Conservation (phyloP, 2,329 filamentous ascomycete species). For the Rhynchosporium secalis region DNA sequence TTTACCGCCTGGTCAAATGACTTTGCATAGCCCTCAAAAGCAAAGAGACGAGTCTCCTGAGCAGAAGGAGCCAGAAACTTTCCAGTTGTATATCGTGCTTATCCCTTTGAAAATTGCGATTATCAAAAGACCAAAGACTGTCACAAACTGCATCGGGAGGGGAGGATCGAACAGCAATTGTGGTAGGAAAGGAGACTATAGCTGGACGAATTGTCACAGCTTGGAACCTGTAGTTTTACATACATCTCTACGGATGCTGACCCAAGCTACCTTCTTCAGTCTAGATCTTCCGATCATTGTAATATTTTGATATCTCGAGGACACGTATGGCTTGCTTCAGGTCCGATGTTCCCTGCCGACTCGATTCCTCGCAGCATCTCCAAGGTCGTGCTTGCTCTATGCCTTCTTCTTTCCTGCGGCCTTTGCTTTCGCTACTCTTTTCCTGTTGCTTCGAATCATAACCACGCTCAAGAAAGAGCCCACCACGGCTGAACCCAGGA, state of each 20-base stretch:
- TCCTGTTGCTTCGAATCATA: constrained; percentile 98
- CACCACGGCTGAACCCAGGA: constrained; percentile 89
- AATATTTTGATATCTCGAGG: not conserved
- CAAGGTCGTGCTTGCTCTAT: constrained; percentile 43
- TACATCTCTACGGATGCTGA: not conserved
- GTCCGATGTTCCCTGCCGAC: not conserved
- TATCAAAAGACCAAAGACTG: not conserved
- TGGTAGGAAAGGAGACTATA: not conserved
- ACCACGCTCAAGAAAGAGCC: constrained; percentile 94
- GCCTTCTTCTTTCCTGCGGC: constrained; percentile 85
- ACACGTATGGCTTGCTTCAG: not conserved
- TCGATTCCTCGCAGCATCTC: not conserved
- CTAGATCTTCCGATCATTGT: constrained; percentile 1
- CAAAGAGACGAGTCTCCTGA: too few species aligned
- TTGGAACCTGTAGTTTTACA: not conserved
- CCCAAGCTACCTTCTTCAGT: not conserved
- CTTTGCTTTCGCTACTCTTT: constrained; percentile 94
- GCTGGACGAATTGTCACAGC: not conserved
- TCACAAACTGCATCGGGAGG: not conserved
- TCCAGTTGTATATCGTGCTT: not conserved
- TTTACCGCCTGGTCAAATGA: not conserved
- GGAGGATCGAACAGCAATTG: too few species aligned
- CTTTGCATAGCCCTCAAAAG: not conserved
- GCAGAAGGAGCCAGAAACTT: not conserved
- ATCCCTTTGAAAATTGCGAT: not conserved